Base-by-base conservation (phyloP, 2,329 filamentous ascomycete genomes). In the Hypoxylon sp. region DNA sequence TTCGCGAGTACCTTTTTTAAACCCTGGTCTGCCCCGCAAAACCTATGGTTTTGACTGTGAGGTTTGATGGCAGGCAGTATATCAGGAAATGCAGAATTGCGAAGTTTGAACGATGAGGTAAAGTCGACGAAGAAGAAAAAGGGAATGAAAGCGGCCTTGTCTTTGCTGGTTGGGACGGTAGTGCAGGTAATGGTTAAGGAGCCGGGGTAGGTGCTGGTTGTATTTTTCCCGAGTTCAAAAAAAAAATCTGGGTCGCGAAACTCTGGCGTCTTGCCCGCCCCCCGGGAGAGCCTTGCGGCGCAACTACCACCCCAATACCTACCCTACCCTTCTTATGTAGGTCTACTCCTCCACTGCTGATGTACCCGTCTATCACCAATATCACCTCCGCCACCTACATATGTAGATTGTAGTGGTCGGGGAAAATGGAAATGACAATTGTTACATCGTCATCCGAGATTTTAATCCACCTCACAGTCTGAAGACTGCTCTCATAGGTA, bases 161-260 rank as follows among this genome's bases (percentile, higher is more conserved):
- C 47, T 47, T 53, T 29, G 46, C 39, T 58, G 59, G 47, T 62
- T 66, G 53, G 33, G 47, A 54, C 35, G 42, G 39, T 35, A 24
- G 33, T 31, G 50, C 35, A 31, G 29, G 57, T 19, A n/a, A 54
- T 58, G 46, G 29, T 51, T 50, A 52, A 62, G 56, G 33, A 26
- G 35, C 59, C 55, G 52, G 58, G 63, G 47, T 56, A 39, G 61
- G 57, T 63, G 59, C 55, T 54, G 29, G 29, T 70, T 50, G 68
- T 63, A 46, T 57, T 33, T 51, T 62, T 60, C 50, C 44, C 48
- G 39, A 31, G 39, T 65, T 42, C 31, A 6, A 46, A 54, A 69
- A 54, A 69, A 69, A 60, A 47, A 67, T 72, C 61, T 69, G 72
- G 71, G 69, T 71, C 71, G 70, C 70, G 58, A 72, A 70, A 70